These are phyloP conservation scores for Coniochaeta sp. DNA, from an alignment of 2,329 filamentous ascomycete genomes.

Conservation along the genomic window DNA sequence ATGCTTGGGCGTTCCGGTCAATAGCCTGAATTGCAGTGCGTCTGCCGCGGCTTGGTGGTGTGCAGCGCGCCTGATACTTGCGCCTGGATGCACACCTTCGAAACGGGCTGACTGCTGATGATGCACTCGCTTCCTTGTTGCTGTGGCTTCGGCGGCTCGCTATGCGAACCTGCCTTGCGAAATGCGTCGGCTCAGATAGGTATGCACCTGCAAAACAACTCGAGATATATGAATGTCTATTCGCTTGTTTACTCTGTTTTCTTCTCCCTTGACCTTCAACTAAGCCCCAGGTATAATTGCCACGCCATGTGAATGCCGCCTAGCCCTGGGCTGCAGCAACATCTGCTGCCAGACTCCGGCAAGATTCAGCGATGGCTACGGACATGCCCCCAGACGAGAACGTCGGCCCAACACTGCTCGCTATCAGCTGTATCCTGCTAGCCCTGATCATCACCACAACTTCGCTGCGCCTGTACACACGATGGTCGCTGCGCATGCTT, in stretches of 20 bases:
- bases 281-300: background rate
- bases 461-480: conserved; percentile 21
- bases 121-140: background rate
- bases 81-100: background rate
- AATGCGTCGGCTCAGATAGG: background rate
- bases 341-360: background rate
- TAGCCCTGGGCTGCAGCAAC: background rate
- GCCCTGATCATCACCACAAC: conserved; percentile 23
- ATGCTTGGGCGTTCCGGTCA: background rate
- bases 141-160: no score
- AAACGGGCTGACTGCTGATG: background rate
- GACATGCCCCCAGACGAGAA: conserved; percentile 19
- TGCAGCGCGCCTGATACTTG: background rate
- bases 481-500: conserved; percentile 17
- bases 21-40: background rate
- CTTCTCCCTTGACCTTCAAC: background rate
- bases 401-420: conserved; percentile 21
- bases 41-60: background rate
- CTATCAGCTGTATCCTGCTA: conserved; percentile 23
- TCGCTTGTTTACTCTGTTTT: background rate
- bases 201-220: no score
- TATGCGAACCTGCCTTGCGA: background rate
- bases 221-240: background rate
- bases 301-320: background rate
- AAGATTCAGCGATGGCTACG: conserved; percentile 12